phyloP scores from a whole-genome alignment of 2,329 filamentous ascomycete genomes.

The Cladophialophora immunda region DNA sequence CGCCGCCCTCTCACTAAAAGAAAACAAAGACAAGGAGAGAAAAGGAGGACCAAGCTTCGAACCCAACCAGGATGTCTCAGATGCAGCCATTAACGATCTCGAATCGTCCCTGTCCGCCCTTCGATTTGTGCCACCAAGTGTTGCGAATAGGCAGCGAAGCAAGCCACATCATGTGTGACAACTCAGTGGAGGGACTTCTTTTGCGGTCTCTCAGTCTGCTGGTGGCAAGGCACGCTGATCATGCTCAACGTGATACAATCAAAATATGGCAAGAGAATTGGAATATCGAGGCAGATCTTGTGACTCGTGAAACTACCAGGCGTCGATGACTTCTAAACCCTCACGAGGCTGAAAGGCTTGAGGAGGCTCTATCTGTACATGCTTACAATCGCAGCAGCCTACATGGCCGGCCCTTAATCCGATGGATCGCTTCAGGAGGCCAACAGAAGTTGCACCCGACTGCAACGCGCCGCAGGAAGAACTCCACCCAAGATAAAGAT shows the following conservation, averaged over 20 bases:
- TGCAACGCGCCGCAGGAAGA: neutral
- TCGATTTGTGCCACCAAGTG: slow-evolving; percentile 55
- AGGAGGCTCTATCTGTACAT: neutral
- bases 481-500: neutral
- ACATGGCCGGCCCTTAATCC: neutral
- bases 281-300: neutral
- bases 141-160: slow-evolving; percentile 44
- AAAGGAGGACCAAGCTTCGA: slow-evolving; percentile 18
- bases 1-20: slow-evolving; percentile 9
- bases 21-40: neutral
- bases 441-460: neutral
- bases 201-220: neutral
- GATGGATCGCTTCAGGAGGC: neutral
- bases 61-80: slow-evolving; percentile 31
- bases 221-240: neutral
- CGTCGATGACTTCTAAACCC: neutral
- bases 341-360: slow-evolving; percentile 18
- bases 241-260: neutral
- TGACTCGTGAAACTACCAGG: neutral
- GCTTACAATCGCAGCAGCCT: neutral
- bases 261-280: neutral
- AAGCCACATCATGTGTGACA: slow-evolving; percentile 20
- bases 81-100: slow-evolving; percentile 49
- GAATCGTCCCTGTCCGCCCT: slow-evolving; percentile 55
- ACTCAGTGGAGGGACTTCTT: neutral